Base-by-base conservation (phyloP, 2,329 filamentous ascomycete genomes). In the Penicillium sp. region DNA sequence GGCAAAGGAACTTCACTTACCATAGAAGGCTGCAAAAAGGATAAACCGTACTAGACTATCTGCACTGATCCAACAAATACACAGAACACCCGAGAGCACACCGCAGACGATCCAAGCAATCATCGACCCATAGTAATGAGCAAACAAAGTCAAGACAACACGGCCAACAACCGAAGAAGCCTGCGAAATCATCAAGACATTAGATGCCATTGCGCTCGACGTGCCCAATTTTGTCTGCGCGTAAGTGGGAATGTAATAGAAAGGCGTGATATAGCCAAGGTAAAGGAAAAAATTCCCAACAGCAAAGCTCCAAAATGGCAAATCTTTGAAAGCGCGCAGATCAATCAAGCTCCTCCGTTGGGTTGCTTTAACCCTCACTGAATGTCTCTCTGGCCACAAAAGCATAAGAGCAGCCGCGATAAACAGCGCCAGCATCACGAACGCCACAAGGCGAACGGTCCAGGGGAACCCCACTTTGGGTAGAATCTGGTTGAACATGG, bases 111-210 rank as follows among this genome's bases (percentile, higher is more conserved):
- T 74, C 63, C 85, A 80, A 29, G 85, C 73, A 60, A 85, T 85
- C 62, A 89, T 72, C 0, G 81, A 75, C 0, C 87, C 86, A 34
- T 75, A 68, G 52, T 70, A 69, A 61, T 87, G 83, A 13, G 85
- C 84, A 0, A 84, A 58, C 58, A 78, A 72, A 64, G 80, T 82
- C 2, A 84, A 83, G 0, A 82, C 46, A 11, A 86, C 62, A 1
- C 85, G 81, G 2, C 84, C 84, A 5, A 82, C 51, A 19, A 82
- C 59, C 2, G 85, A 83, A 7, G 82, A 74, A 29, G 81, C 84
- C 70, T 88, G 88, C 40, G 86, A 72, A 3, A 87, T 73, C n/a
- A 87, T 78, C 13, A 88, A 73, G 11, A 87, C 70, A 65, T 85
- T 83, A 16, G 87, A 76, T 4, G 81, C 78, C 52, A 74, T 64